A percentile compares a stretch with the other conserved stretches of the same genome.
phyloP scores from a whole-genome alignment of 345 rosid species.

The Gossypium longicalyx region DNA sequence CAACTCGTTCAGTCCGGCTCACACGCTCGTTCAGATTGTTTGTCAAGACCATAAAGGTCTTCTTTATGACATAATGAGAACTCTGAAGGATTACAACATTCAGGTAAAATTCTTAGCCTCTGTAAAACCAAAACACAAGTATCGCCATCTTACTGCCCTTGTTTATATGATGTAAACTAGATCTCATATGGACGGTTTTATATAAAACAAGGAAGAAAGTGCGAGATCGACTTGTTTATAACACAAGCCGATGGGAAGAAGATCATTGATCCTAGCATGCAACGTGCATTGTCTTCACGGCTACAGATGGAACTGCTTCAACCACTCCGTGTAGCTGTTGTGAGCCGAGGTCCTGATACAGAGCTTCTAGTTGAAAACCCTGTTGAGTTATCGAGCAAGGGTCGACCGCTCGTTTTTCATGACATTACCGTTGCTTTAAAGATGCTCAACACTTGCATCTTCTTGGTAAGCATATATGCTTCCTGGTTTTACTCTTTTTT shows the following conservation, averaged over 20 bases:
- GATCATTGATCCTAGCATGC: slow-evolving; percentile 77
- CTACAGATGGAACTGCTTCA: slow-evolving; percentile 59
- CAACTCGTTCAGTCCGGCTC: slow-evolving; percentile 75
- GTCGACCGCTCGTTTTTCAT: slow-evolving; percentile 82
- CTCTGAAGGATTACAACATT: slow-evolving; percentile 84
- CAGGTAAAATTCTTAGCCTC: slow-evolving; percentile 48
- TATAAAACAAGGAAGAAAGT: slow-evolving; percentile 43
- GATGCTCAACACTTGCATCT: slow-evolving; percentile 66
- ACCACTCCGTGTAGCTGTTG: slow-evolving; percentile 74
- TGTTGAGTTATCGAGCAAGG: slow-evolving; percentile 85
- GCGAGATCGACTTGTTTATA: slow-evolving; percentile 85
- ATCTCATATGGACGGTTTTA: slow-evolving; percentile 85
- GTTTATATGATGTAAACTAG: slow-evolving; percentile 25
- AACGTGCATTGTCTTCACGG: slow-evolving; percentile 53
- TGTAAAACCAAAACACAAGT: no score
- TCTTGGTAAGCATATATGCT: slow-evolving; percentile 45
- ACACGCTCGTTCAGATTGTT: slow-evolving; percentile 74
- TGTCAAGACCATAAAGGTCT: slow-evolving; percentile 92
- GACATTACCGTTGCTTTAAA: slow-evolving; percentile 85
- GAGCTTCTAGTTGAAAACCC: slow-evolving; percentile 92
- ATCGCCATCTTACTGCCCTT: no score
- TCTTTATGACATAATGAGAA: slow-evolving; percentile 91
- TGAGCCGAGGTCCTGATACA: slow-evolving; percentile 83
- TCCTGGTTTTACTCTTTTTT: no score
- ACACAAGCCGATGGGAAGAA: slow-evolving; percentile 80